phyloP scores from a whole-genome alignment of 2,329 filamentous ascomycete species.

The Aotearoamyces nothofagi region DNA sequence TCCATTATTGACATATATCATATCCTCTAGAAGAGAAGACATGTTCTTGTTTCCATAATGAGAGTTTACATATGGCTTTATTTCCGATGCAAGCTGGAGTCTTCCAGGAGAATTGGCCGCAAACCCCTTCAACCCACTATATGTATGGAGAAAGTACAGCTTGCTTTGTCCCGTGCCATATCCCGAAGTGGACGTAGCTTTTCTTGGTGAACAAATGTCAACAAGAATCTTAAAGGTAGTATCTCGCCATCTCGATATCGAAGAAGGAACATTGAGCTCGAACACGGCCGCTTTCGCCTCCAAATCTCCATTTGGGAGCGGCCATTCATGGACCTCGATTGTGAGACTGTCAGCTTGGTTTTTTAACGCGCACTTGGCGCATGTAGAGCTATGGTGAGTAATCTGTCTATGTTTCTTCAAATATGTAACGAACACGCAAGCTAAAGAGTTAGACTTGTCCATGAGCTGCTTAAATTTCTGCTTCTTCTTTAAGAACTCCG shows the following conservation, averaged over 20 bases:
- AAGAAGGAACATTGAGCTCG: conserved; percentile 28
- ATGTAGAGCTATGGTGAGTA: conserved; percentile 12
- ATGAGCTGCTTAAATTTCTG: conserved; percentile 17
- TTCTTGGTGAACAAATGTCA: too few species aligned
- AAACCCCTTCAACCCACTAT: too few species aligned
- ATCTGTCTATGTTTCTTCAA: neutral
- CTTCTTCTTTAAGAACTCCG: conserved; percentile 19
- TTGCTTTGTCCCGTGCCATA: too few species aligned
- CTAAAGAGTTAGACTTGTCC: conserved; percentile 1
- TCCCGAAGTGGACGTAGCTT: too few species aligned
- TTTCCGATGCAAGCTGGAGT: conserved; percentile 8
- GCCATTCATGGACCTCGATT: conserved; percentile 40
- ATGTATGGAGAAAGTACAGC: too few species aligned
- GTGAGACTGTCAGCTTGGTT: conserved; percentile 21
- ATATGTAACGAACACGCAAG: neutral
- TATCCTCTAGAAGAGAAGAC: conserved; percentile 12
- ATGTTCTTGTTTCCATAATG: conserved; percentile 19
- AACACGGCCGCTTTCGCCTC: conserved; percentile 32
- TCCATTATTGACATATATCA: conserved; percentile 31
- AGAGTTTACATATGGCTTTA: conserved; percentile 11
- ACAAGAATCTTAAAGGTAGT: conserved; percentile 25
- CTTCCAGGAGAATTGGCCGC: neutral
- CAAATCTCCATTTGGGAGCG: conserved; percentile 23
- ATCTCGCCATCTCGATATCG: conserved; percentile 33
- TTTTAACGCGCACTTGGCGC: conserved; percentile 22